phyloP scores from a whole-genome alignment of 148 eudicot species.

The Vaccinium corymbosum region DNA sequence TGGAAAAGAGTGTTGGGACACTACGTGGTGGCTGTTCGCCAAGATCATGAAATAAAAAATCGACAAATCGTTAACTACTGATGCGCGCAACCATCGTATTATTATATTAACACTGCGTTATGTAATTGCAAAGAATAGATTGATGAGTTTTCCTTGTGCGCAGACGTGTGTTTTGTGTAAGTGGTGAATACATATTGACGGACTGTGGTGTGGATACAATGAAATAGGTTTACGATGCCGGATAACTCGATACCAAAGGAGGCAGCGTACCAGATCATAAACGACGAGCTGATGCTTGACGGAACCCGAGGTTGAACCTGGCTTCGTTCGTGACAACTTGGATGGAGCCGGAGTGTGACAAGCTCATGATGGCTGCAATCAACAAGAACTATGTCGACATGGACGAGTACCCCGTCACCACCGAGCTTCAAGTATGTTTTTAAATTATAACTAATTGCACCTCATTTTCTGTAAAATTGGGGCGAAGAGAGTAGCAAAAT shows the following conservation, averaged over 20 bases:
- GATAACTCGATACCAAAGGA: slow-evolving; percentile 42
- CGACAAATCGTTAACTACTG: no score
- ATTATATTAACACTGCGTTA: no score
- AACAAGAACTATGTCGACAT: slow-evolving; percentile 30
- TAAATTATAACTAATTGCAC: not conserved
- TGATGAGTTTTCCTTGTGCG: not conserved
- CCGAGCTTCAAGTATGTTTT: slow-evolving; percentile 42
- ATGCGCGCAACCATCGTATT: no score
- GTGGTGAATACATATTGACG: not conserved
- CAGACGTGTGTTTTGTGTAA: not conserved
- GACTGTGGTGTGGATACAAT: not conserved
- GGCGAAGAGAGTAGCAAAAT: no score
- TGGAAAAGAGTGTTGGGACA: no score
- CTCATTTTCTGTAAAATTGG: not conserved
- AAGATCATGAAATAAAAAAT: no score
- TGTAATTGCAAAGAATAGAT: no score
- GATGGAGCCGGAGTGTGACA: slow-evolving; percentile 62
- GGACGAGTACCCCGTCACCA: slow-evolving; percentile 54
- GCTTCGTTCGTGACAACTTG: slow-evolving; percentile 56
- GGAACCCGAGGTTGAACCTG: slow-evolving; percentile 42
- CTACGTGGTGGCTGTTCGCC: no score
- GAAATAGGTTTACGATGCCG: slow-evolving; percentile 33
- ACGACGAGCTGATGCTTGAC: slow-evolving; percentile 52
- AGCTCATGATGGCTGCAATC: slow-evolving; percentile 43
- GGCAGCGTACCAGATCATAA: slow-evolving; percentile 48